Base-by-base conservation (phyloP, 2,329 filamentous ascomycete genomes). In the Diaporthe humulicola region DNA sequence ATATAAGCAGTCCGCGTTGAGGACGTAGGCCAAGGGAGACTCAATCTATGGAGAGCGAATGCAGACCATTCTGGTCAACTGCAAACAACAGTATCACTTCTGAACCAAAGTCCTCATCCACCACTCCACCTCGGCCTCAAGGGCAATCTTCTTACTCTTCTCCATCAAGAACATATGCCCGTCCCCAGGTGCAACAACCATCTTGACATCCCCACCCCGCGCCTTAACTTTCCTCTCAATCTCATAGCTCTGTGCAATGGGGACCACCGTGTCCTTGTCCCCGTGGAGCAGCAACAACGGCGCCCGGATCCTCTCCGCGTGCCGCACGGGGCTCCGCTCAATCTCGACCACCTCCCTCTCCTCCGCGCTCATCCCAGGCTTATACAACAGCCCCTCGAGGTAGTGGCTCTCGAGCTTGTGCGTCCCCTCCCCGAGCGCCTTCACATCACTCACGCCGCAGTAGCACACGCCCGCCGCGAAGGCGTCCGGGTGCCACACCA, bases 351-450 rank as follows among this genome's bases (percentile, higher is more conserved):
- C 78, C 17, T 84, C 81, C 73, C 84, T 83, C n/a, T 88, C 83
- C 17, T 85, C 81, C 0, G 83, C 78, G 2, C 78, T 78, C 14
- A 83, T 82, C 4, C 82, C 83, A 0, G 78, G 76, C 2, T 81
- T 71, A 1, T 87, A 82, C 1, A 89, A 76, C 1, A 90, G 80
- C 1, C 84, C 81, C 14, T 85, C 83, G n/a, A 87, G 81, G 78
- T 90, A 90, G 69, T 87, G 85, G 0, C 83, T 86, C 78, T 91
- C 89, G n/a, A 90, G 86, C 80, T 90, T 90, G 78, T 91, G 89
- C 0, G 88, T 90, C 28, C 86, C 84, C 2, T 81, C 82, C 22
- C 82, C 83, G 1, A 90, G 81, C 0, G 82, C 81, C 54, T 83
- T 83, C n/a, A 90, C 79, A 33, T 90, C 88, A 52, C 86, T 87